Conservation (phyloP, 2,329 filamentous ascomycete species). For the Falciphora oryzae region DNA sequence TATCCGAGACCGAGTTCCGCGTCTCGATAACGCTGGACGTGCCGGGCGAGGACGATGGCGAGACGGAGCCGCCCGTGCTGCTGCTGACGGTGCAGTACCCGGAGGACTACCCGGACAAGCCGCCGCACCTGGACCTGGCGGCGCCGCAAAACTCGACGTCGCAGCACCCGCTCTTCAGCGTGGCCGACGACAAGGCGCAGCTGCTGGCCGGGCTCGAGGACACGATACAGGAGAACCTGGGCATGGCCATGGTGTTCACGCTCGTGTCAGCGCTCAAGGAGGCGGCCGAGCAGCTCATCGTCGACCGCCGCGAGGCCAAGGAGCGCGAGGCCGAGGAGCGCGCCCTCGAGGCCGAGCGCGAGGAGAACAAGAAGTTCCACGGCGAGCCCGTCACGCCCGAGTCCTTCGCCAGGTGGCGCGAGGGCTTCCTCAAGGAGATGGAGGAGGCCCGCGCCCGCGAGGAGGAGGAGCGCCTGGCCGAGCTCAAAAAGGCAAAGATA, state of each 20-base stretch:
- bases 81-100: slow-evolving; percentile 84
- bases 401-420: slow-evolving; percentile 78
- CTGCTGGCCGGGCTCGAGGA: slow-evolving; percentile 67
- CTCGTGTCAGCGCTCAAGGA: slow-evolving; percentile 86
- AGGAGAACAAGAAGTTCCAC: slow-evolving; percentile 96
- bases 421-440: slow-evolving; percentile 73
- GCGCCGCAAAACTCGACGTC: slow-evolving; percentile 62
- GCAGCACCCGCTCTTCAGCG: slow-evolving; percentile 67
- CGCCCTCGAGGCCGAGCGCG: slow-evolving; percentile 61
- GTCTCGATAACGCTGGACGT: slow-evolving; percentile 82
- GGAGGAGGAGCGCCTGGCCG: slow-evolving; percentile 74
- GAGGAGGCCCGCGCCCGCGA: slow-evolving; percentile 62
- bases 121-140: slow-evolving; percentile 75
- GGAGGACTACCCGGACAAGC: slow-evolving; percentile 82
- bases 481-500: slow-evolving; percentile 70
- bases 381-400: slow-evolving; percentile 84
- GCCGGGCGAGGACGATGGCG: slow-evolving; percentile 52
- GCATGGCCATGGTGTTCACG: slow-evolving; percentile 97
- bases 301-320: slow-evolving; percentile 62
- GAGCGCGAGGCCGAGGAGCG: slow-evolving; percentile 53
- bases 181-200: slow-evolving; percentile 70
- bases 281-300: slow-evolving; percentile 76
- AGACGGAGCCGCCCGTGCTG: slow-evolving; percentile 62
- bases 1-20: slow-evolving; percentile 84
- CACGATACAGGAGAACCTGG: slow-evolving; percentile 84